Evolutionary conservation across 129 eudicot genomes (phyloP), one percentile per base, ranked within the genome.

Genomic region (Tagetes erecta): DNA sequence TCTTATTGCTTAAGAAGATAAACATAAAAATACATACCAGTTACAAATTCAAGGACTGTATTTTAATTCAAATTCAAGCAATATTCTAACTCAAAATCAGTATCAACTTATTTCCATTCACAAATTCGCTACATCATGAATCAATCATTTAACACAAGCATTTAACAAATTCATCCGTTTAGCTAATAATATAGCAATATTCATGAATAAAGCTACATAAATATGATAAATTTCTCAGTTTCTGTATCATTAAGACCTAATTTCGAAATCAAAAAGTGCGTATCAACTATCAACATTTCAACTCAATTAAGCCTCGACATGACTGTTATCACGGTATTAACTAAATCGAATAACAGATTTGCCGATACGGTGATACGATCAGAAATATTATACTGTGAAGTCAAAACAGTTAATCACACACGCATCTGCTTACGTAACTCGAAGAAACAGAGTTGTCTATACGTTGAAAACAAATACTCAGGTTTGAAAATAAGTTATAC

Each of bases 211-310:
- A 4, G 41, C 41, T 53, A 5, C 37, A 53, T 20, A 31, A 3
- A 51, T 20, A 37, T 52, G 51, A 34, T 4, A 34, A 0, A 59
- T 34, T 9, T 0, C 66, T 34, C 7, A 55, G 27, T 53, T 20
- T 20, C 27, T 20, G 27, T 20, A 20, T 20, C 27, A 20, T 20
- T 20, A 20, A 20, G 44, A 11, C 44, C 41, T 51, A 64, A 39
- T 39, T 37, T 64, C 10, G 30, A 41, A 27, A 20, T 33, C 51
- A 64, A 64, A 50, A 50, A 39, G 64, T 74, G 52, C 52, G 41
- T 10, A 74, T 35, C 71, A 64, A 64, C 55, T 10, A 74, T 35
- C 71, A 64, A 64, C 55, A 73, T 66, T 52, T 64, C 37, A 14
- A 66, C 38, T 52, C 68, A 6, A 55, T 56, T 55, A 41, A 76